Conservation (phyloP, 2,329 filamentous ascomycete species). For the Periconia sp. region DNA sequence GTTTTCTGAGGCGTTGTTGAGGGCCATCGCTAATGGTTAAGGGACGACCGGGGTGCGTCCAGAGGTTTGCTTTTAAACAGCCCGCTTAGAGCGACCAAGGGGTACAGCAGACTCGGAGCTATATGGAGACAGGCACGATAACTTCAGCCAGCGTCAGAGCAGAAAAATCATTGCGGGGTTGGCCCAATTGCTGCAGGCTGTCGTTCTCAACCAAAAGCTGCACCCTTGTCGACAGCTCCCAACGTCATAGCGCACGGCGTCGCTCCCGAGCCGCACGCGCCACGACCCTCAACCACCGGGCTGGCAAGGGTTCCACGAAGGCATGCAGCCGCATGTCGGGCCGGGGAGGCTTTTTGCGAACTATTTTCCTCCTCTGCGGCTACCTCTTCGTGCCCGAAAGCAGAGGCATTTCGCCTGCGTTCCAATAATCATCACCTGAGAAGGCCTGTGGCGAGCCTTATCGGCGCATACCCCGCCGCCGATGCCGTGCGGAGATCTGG, state of each 20-base stretch:
- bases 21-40: constrained; percentile 36
- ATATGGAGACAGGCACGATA: constrained; percentile 5
- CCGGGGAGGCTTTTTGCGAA: neutral
- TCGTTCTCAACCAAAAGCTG: constrained; percentile 40
- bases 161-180: constrained; percentile 34
- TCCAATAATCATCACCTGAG: too few species aligned
- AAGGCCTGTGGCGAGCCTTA: constrained; percentile 1
- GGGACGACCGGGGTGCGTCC: constrained; percentile 10
- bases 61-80: neutral
- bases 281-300: constrained; percentile 24
- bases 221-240: constrained; percentile 23
- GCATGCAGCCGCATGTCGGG: neutral
- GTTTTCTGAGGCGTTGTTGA: constrained; percentile 55
- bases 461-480: constrained; percentile 6
- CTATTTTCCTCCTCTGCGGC: too few species aligned
- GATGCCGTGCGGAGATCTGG: constrained; percentile 3
- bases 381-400: too few species aligned
- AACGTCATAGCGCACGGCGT: constrained; percentile 42
- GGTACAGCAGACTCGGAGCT: constrained; percentile 3
- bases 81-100: neutral
- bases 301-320: too few species aligned
- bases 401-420: too few species aligned
- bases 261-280: constrained; percentile 29
- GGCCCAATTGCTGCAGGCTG: constrained; percentile 31
- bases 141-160: constrained; percentile 13